phyloP scores from a whole-genome alignment of 331 rosid species.

The Rhamnella rubrinervis region DNA sequence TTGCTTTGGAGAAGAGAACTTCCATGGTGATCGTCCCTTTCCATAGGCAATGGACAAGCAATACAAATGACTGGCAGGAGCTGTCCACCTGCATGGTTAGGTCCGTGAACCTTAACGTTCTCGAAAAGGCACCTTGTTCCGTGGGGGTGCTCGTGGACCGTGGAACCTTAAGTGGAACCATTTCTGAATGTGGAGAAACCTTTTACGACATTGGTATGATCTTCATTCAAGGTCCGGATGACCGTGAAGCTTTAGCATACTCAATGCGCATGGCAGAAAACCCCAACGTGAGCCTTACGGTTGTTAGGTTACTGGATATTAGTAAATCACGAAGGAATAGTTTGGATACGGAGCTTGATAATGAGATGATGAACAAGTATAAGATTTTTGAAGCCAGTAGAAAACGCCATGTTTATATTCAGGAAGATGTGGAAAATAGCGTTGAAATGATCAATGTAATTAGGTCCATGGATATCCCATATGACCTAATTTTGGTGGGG shows the following conservation, averaged over 20 bases:
- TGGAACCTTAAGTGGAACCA: not conserved
- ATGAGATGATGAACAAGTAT: constrained; percentile 32
- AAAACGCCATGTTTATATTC: constrained; percentile 31
- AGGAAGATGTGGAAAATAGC: constrained; percentile 37
- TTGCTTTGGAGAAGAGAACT: constrained; percentile 39
- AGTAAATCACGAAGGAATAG: not conserved
- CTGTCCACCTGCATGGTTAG: constrained; percentile 7
- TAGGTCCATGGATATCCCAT: constrained; percentile 31
- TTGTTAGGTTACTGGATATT: constrained; percentile 25
- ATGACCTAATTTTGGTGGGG: constrained; percentile 53
- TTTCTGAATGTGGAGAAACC: not conserved
- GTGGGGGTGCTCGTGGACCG: constrained; percentile 57
- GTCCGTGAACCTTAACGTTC: constrained; percentile 49
- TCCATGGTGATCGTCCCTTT: constrained; percentile 53
- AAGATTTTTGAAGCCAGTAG: constrained; percentile 2
- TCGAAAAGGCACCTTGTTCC: constrained; percentile 52
- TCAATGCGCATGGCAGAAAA: constrained; percentile 53
- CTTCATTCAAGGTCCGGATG: constrained; percentile 55
- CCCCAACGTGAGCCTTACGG: constrained; percentile 33
- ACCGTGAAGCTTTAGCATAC: constrained; percentile 59
- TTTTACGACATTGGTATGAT: constrained; percentile 35
- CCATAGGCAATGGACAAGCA: constrained; percentile 26
- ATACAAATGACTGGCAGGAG: not conserved
- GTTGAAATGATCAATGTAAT: constrained; percentile 42
- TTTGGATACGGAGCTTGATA: constrained; percentile 11